phyloP scores from a whole-genome alignment of 2,329 filamentous ascomycete genomes.

The Arthrobotrys sphaeroides region DNA sequence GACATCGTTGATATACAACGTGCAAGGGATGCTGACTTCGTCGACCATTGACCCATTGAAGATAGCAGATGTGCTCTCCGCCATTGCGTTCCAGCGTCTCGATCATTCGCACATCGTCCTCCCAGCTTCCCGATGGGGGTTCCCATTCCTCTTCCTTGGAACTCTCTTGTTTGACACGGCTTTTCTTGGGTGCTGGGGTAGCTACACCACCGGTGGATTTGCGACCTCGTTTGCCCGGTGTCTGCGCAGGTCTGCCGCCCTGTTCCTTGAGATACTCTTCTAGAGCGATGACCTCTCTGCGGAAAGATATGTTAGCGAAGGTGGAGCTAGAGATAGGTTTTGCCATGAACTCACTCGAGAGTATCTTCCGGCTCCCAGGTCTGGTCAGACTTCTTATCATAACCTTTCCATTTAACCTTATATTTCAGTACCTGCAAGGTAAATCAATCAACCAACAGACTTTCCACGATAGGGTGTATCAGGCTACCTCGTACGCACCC shows the following conservation, averaged over 20 bases:
- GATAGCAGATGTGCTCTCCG: slow-evolving; percentile 71
- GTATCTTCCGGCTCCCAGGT: slow-evolving; percentile 82
- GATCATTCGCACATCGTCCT: slow-evolving; percentile 74
- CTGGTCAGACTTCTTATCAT: slow-evolving; percentile 73
- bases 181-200: slow-evolving; percentile 56
- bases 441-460: background rate
- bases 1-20: slow-evolving; percentile 77
- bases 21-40: slow-evolving; percentile 78
- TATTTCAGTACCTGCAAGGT: slow-evolving; percentile 40
- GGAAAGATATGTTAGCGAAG: background rate
- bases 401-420: slow-evolving; percentile 81
- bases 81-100: slow-evolving; percentile 76
- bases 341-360: slow-evolving; percentile 62
- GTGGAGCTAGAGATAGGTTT: background rate
- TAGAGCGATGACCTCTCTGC: slow-evolving; percentile 38
- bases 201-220: slow-evolving; percentile 60
- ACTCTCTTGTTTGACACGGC: slow-evolving; percentile 56
- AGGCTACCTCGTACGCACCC: slow-evolving; percentile 1
- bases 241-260: slow-evolving; percentile 71
- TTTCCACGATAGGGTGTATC: background rate
- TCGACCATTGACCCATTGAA: slow-evolving; percentile 66
- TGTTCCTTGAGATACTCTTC: slow-evolving; percentile 68
- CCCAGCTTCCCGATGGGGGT: slow-evolving; percentile 79
- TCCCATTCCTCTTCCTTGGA: slow-evolving; percentile 66
- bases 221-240: slow-evolving; percentile 67